Evolutionary conservation across 139 green algal species (phyloP), one percentile per base, ranked within the genome.

Genomic region (Micractinium sp.): DNA sequence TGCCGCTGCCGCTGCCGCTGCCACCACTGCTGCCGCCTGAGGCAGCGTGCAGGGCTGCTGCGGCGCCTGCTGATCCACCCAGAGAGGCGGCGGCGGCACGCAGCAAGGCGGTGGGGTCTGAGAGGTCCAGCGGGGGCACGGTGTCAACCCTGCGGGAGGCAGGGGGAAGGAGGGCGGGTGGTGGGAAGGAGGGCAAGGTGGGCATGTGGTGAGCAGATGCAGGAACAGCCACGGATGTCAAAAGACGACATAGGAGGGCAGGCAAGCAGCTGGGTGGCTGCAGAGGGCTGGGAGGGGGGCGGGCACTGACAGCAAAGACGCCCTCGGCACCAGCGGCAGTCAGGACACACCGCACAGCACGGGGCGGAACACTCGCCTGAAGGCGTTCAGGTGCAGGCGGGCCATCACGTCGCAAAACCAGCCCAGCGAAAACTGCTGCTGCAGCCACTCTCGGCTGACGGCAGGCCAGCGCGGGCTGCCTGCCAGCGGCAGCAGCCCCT

Each of bases 331-430:
- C 71, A 36, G 9, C 71, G 2, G 9, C 73, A 41, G 15, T 25
- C 73, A 27, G 47, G 47, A 31, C 69, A 33, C 27, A 76, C 29
- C 69, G 1, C 69, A 22, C 69, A 76, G 27, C 69, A 36, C 25
- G 3, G 27, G 25, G 69, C n/a, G 31, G 5, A 12, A 31, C n/a
- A 27, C 69, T 35, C 19, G 82, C 90, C 90, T 85, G 80, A 95
- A 95, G 67, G 29, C 60, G 87, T 95, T 95, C 81, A 95, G 36
- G 69, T 93, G 89, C 19, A 95, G 81, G 71, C 93, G 86, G 5
- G 89, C 66, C 78, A 94, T 38, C 22, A 91, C 81, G 25, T 18
- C 75, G 33, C 47, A 63, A 36, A 89, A 92, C 85, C 90, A 92
- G 16, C 56, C 39, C 25, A 91, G 69, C 47, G 71, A 82, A 29